phyloP scores from a whole-genome alignment of 495 filamentous ascomycete genomes.

The Elaphomyces granulatus region DNA sequence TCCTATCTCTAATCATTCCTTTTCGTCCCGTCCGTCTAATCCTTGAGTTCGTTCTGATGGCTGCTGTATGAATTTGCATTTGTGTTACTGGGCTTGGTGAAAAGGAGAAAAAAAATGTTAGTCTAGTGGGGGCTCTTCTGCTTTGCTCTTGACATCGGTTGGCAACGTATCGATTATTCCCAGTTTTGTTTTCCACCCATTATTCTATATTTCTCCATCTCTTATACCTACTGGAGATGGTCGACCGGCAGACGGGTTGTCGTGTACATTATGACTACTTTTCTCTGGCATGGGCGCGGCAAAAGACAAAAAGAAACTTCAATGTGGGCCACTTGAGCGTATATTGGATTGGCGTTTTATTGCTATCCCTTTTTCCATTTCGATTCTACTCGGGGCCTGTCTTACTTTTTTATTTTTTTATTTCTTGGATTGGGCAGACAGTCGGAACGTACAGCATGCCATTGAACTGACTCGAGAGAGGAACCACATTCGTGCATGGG shows the following conservation, averaged over 20 bases:
- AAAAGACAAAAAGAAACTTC: constrained; percentile 2
- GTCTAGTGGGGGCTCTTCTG: constrained; percentile 1
- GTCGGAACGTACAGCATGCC: constrained; percentile 1
- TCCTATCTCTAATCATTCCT: constrained; percentile 1
- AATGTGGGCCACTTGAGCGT: constrained; percentile 5
- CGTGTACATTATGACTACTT: constrained; percentile 7
- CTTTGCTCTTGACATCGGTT: constrained; percentile 1
- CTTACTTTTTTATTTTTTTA: constrained; percentile 2
- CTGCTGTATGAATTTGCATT: not conserved
- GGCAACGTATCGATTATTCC: not conserved
- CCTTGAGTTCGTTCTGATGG: not conserved
- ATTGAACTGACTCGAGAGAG: not conserved
- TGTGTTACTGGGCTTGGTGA: not conserved
- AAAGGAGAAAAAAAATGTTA: constrained; percentile 7
- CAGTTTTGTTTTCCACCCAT: not conserved
- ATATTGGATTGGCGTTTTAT: constrained; percentile 4
- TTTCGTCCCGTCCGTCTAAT: constrained; percentile 4
- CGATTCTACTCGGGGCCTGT: not conserved
- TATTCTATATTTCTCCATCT: constrained; percentile 1
- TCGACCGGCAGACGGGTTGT: constrained; percentile 2
- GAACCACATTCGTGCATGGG: constrained; percentile 2
- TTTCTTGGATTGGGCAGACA: not conserved
- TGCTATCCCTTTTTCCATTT: not conserved
- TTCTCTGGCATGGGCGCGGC: constrained; percentile 2
- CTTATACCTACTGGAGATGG: constrained; percentile 1